phyloP scores from a whole-genome alignment of 2,329 filamentous ascomycete species.

The Fusarium sororula region DNA sequence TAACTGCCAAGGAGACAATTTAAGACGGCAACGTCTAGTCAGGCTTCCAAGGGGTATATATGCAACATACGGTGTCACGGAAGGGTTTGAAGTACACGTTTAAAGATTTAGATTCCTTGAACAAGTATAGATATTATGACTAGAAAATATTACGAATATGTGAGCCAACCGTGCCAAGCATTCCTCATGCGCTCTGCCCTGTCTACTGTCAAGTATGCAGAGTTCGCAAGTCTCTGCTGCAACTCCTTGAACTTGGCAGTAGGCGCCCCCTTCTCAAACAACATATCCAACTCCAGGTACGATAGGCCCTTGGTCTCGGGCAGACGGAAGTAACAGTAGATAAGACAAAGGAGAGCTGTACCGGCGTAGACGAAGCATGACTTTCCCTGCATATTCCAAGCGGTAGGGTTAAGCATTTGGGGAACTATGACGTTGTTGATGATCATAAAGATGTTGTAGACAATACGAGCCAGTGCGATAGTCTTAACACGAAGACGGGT shows the following conservation, averaged over 20 bases:
- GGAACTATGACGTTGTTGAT: conserved; percentile 40
- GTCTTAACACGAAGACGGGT: conserved; percentile 52
- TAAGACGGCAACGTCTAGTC: accelerated
- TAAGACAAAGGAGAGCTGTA: conserved; percentile 28
- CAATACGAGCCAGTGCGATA: conserved; percentile 48
- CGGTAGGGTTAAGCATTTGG: conserved; percentile 38
- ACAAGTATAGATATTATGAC: not conserved
- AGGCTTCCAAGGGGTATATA: accelerated
- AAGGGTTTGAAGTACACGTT: accelerated
- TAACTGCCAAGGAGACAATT: accelerated
- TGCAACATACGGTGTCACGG: not conserved
- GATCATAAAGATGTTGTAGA: conserved; percentile 35
- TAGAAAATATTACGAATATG: conserved; percentile 27
- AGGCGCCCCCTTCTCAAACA: conserved; percentile 40
- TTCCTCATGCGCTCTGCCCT: conserved; percentile 35
- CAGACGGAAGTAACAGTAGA: conserved; percentile 41
- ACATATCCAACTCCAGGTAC: conserved; percentile 40
- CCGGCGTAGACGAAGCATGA: conserved; percentile 34
- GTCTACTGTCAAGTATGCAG: conserved; percentile 26
- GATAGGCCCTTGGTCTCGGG: conserved; percentile 41
- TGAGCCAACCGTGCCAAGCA: conserved; percentile 39
- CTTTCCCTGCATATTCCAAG: conserved; percentile 41
- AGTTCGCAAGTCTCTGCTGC: conserved; percentile 26
- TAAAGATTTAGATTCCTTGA: accelerated
- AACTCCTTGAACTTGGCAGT: conserved; percentile 44